Percentiles rank a stretch among this genome's conserved stretches.
These are phyloP conservation scores for Tetracladium maxilliforme DNA, from an alignment of 2,329 filamentous ascomycete genomes.

Conservation along the genomic window DNA sequence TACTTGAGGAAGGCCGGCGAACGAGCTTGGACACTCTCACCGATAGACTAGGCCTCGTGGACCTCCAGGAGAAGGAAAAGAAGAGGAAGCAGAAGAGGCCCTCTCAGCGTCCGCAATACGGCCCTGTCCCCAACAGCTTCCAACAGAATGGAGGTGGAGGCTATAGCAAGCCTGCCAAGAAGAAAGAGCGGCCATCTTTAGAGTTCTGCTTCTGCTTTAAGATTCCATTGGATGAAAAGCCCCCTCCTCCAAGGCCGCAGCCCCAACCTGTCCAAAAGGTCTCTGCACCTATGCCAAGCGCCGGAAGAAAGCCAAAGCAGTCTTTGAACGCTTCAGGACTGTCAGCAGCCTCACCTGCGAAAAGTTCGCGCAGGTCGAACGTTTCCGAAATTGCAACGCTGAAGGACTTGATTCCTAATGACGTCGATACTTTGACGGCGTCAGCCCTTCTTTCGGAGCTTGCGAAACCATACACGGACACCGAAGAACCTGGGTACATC, in stretches of 20 bases:
- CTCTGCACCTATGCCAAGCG: conserved; percentile 2
- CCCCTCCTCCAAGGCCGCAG: not conserved
- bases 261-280: conserved; percentile 2
- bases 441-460: conserved; percentile 65
- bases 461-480: conserved; percentile 54
- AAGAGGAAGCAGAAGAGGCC: conserved; percentile 11
- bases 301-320: conserved; percentile 5
- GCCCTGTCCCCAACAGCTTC: conserved; percentile 8
- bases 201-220: conserved; percentile 2
- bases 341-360: conserved; percentile 45
- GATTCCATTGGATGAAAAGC: conserved; percentile 2
- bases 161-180: conserved; percentile 3
- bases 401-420: too few relatives aligned
- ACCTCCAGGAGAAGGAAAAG: conserved; percentile 25
- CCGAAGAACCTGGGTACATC: conserved; percentile 80
- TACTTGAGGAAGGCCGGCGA: conserved; percentile 45
- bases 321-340: conserved; percentile 6
- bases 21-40: conserved; percentile 80
- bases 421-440: too few relatives aligned
- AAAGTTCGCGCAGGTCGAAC: conserved; percentile 48
- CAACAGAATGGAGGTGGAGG: conserved; percentile 10
- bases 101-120: conserved; percentile 8
- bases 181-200: not conserved
- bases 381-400: too few relatives aligned
- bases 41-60: conserved; percentile 62